These are phyloP conservation scores for Lasiodiplodia sp. DNA, from an alignment of 2,329 filamentous ascomycete species.

Conservation along the genomic window DNA sequence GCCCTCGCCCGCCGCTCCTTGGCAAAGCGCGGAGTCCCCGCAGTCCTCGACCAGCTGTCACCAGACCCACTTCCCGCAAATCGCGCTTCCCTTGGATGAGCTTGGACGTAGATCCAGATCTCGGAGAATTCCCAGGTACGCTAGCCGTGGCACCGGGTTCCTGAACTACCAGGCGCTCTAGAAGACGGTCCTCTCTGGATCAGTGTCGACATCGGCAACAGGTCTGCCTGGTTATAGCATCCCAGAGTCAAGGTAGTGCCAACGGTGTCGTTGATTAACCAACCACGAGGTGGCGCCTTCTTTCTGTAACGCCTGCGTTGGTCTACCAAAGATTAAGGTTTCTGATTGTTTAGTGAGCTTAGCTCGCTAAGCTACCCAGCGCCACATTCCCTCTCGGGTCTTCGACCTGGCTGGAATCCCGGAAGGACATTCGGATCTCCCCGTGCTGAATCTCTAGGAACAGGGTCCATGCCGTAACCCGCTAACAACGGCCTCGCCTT, in stretches of 20 bases:
- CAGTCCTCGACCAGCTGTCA: too few relatives aligned
- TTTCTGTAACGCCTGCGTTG: background rate
- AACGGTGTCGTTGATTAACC: background rate
- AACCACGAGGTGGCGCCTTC: background rate
- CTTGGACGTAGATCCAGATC: conserved; percentile 4
- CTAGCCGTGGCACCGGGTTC: background rate
- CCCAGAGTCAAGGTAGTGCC: background rate
- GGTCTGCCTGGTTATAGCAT: background rate
- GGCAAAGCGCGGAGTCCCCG: background rate
- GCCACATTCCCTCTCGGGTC: background rate
- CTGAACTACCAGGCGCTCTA: background rate
- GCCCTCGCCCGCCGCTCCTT: background rate
- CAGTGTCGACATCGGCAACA: too few relatives aligned
- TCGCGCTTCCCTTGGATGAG: background rate
- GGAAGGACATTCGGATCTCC: background rate
- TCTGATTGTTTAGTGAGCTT: background rate
- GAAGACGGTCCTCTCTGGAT: background rate
- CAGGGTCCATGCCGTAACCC: background rate
- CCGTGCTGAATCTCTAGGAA: background rate
- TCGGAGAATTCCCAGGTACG: background rate
- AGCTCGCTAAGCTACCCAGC: background rate
- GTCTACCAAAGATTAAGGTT: background rate
- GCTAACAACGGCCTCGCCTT: background rate
- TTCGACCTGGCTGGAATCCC: background rate
- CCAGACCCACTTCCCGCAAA: background rate